phyloP scores from a whole-genome alignment of 306 rosid species.

The Vigna radiata region DNA sequence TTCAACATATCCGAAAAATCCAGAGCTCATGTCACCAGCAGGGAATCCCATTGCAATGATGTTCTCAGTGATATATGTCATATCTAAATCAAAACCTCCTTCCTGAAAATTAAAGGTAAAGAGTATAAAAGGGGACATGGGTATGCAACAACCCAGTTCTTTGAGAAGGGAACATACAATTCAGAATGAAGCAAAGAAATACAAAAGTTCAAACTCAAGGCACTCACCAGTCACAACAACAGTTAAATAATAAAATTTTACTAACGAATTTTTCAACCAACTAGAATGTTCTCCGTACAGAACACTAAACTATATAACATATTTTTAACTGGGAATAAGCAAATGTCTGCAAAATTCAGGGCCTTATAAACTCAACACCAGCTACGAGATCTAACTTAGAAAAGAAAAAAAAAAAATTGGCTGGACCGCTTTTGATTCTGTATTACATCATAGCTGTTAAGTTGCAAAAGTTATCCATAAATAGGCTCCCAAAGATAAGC shows the following conservation, averaged over 20 bases:
- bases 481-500: conserved; percentile 12
- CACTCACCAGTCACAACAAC: conserved; percentile 1
- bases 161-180: conserved; percentile 4
- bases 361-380: conserved; percentile 23
- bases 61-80: conserved; percentile 97
- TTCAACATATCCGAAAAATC: conserved; percentile 98
- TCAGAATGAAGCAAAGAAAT: conserved; percentile 24
- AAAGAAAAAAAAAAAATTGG: conserved; percentile 4
- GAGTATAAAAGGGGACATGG: conserved; percentile 30
- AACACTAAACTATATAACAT: conserved; percentile 28
- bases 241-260: conserved; percentile 31
- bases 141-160: conserved; percentile 16
- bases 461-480: not conserved
- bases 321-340: conserved; percentile 24
- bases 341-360: conserved; percentile 31
- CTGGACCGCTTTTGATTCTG: not conserved
- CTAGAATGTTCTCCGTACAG: not conserved
- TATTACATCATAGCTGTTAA: not conserved
- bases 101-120: conserved; percentile 58
- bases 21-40: conserved; percentile 99
- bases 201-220: conserved; percentile 8
- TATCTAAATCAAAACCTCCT: conserved; percentile 97
- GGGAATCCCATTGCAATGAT: conserved; percentile 99
- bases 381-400: conserved; percentile 15
- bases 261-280: conserved; percentile 13